Conservation (phyloP, 2,329 filamentous ascomycete genomes). For the Aspergillus quadricinctus region DNA sequence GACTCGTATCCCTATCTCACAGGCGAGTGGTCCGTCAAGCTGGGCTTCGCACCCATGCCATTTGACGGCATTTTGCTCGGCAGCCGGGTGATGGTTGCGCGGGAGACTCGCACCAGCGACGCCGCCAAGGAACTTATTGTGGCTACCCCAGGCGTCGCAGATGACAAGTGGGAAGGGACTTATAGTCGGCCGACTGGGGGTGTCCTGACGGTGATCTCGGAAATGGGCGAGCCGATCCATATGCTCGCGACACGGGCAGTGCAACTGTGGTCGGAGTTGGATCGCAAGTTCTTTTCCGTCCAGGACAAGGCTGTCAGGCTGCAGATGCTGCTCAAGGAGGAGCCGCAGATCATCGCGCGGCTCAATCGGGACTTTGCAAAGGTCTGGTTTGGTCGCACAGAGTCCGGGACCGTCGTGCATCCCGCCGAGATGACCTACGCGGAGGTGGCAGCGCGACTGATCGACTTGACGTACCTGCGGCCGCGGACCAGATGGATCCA, state of each 20-base stretch:
- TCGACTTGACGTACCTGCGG: slow-evolving; percentile 82
- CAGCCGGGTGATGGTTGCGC: slow-evolving; percentile 90
- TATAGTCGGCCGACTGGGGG: slow-evolving; percentile 84
- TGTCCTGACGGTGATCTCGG: slow-evolving; percentile 76
- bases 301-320: slow-evolving; percentile 44
- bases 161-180: slow-evolving; percentile 79
- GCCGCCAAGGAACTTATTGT: slow-evolving; percentile 81
- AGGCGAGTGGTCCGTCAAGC: slow-evolving; percentile 80
- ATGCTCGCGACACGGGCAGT: slow-evolving; percentile 37
- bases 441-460: slow-evolving; percentile 78
- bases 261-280: slow-evolving; percentile 36
- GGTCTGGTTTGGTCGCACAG: slow-evolving; percentile 82
- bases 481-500: slow-evolving; percentile 95
- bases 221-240: slow-evolving; percentile 41
- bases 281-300: slow-evolving; percentile 20
- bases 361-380: slow-evolving; percentile 92
- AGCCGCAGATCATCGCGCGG: slow-evolving; percentile 83
- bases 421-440: slow-evolving; percentile 91
- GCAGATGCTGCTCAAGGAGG: slow-evolving; percentile 76
- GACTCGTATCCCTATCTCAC: slow-evolving; percentile 92
- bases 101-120: slow-evolving; percentile 82
- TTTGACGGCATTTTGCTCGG: slow-evolving; percentile 90
- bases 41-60: slow-evolving; percentile 86
- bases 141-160: slow-evolving; percentile 72
- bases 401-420: slow-evolving; percentile 71